Evolutionary conservation across 352 stramenopile species (phyloP).

Genomic region (Globisporangium mamillatum): DNA sequence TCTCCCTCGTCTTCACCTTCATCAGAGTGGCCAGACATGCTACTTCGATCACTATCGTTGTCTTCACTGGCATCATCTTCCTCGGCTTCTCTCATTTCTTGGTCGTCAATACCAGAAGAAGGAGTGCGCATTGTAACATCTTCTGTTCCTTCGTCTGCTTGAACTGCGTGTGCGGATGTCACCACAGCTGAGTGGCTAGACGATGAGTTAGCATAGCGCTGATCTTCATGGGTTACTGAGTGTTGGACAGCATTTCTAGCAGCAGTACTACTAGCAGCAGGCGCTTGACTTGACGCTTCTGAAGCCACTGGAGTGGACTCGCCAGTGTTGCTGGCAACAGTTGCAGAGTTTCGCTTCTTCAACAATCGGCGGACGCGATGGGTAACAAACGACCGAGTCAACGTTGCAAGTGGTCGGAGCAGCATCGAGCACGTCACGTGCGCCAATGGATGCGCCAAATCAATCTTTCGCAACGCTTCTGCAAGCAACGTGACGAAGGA

Average conservation of each 20-base stretch:
- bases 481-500: slow-evolving; percentile 73
- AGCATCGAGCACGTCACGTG: slow-evolving; percentile 77
- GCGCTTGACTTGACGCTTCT: background rate
- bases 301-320: background rate
- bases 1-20: slow-evolving; percentile 25
- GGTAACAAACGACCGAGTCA: slow-evolving; percentile 80
- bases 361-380: slow-evolving; percentile 64
- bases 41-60: slow-evolving; percentile 57
- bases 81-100: slow-evolving; percentile 56
- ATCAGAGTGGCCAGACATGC: slow-evolving; percentile 43
- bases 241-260: background rate
- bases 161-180: background rate
- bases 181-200: background rate
- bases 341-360: slow-evolving; percentile 46
- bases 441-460: slow-evolving; percentile 73
- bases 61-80: slow-evolving; percentile 53
- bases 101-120: slow-evolving; percentile 36
- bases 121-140: slow-evolving; percentile 73
- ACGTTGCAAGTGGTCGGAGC: slow-evolving; percentile 69
- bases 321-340: background rate
- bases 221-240: background rate
- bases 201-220: background rate
- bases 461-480: slow-evolving; percentile 76
- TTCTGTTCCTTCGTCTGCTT: slow-evolving; percentile 28
- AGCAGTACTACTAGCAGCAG: slow-evolving; percentile 7